Percentiles rank a stretch among this genome's conserved stretches.
These are phyloP conservation scores for Brassica hybrid DNA, from an alignment of 441 rosid species.

Conservation along the genomic window DNA sequence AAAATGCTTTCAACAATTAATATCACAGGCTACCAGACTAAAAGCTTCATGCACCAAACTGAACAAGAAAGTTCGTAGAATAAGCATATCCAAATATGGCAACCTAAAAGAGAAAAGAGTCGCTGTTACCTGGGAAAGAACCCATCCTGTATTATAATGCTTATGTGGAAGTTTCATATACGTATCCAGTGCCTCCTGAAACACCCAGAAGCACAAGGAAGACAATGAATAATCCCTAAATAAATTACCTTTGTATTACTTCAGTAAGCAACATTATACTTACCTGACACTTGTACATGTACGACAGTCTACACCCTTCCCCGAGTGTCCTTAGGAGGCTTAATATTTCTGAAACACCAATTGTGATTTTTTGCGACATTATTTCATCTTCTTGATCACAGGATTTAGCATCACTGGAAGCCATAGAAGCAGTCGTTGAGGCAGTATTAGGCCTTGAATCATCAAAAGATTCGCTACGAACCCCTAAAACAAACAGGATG, in stretches of 20 bases:
- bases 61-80: slow-evolving; percentile 8
- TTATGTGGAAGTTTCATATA: slow-evolving; percentile 79
- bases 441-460: slow-evolving; percentile 68
- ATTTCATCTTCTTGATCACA: slow-evolving; percentile 69
- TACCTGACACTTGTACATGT: slow-evolving; percentile 91
- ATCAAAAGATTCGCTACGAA: slow-evolving; percentile 73
- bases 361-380: slow-evolving; percentile 60
- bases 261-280: slow-evolving; percentile 20
- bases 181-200: slow-evolving; percentile 84
- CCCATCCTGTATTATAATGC: slow-evolving; percentile 97
- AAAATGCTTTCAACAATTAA: slow-evolving; percentile 1
- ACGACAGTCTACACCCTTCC: slow-evolving; percentile 92
- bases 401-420: slow-evolving; percentile 58
- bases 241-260: slow-evolving; percentile 27
- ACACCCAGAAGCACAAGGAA: slow-evolving; percentile 43
- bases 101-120: slow-evolving; percentile 30
- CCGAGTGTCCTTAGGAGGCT: slow-evolving; percentile 81
- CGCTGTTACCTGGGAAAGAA: slow-evolving; percentile 83
- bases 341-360: slow-evolving; percentile 75
- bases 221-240: slow-evolving; percentile 31
- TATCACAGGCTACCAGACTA: slow-evolving; percentile 25
- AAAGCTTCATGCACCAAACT: slow-evolving; percentile 6
- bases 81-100: slow-evolving; percentile 23
- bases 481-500: slow-evolving; percentile 56
- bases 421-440: slow-evolving; percentile 57